Evolutionary conservation across 2,329 filamentous ascomycete species (phyloP), one percentile per base, ranked within the genome.

Genomic region (Sclerotinia subarctica): DNA sequence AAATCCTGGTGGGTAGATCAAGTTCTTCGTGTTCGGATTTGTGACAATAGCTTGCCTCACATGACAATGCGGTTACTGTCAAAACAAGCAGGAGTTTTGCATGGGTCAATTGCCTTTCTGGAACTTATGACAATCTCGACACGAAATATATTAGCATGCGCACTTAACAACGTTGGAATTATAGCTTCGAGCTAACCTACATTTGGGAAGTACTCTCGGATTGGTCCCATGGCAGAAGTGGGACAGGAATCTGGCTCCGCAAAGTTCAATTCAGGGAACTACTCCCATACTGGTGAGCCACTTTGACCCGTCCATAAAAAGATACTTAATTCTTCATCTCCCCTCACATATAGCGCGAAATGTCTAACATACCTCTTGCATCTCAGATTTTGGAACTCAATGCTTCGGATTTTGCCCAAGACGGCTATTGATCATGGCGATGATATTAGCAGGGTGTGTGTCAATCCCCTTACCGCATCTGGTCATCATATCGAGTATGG

Each of bases 391-490:
- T 54, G 19, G 52, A 54, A 19, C n/a, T 32, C 2, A 38, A 24
- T 24, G 6, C 21, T 38, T 1, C 21, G 32, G 53, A 38, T 38
- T 56, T 56, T 56, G 21, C 53, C 8, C 38, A 56, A 56, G 32
- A 4, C 32, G 29, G 53, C 1, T 6, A 17, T 21, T 24, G 21
- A 11, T 2, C 10, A 38, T 56, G 32, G 53, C 21, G 10, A 56
- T 38, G 4, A 56, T n/a, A 6, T n/a, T 13, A 19, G n/a, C 53
- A 35, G 11, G 19, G n/a, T 56, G 21, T 6, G 2, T 17, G 11
- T 38, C 19, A 38, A n/a, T 42, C n/a, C 13, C 13, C 21, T 60
- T 17, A 63, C 74, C 75, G n/a, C 73, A 73, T 62, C 11, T 75
- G 32, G 51, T 70, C 24, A 21, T 69, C 42, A 60, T 72, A 46